Percentiles rank a stretch among this genome's conserved stretches.
phyloP scores from a whole-genome alignment of 805 yeast species.

The Grigorovia humatica region DNA sequence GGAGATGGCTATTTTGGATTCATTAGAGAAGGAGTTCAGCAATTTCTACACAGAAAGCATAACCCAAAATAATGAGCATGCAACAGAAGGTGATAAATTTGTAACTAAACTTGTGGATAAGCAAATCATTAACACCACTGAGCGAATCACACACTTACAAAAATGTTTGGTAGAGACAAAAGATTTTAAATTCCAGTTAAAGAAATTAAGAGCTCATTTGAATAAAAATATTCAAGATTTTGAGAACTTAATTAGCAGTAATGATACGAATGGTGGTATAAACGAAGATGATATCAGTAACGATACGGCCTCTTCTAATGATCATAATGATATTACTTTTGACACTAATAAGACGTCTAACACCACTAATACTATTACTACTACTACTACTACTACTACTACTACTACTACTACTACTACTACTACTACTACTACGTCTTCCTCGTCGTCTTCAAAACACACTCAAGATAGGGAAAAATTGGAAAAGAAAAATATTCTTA shows the following conservation, averaged over 20 bases:
- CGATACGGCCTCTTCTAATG: neutral
- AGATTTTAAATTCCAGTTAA: constrained; percentile 30
- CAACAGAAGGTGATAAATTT: neutral
- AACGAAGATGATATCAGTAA: constrained; percentile 2
- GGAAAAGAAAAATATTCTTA: constrained; percentile 15
- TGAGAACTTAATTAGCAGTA: constrained; percentile 3
- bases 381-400: no score
- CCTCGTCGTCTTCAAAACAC: neutral
- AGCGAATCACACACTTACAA: constrained; percentile 9
- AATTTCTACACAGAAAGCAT: constrained; percentile 12
- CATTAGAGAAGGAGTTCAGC: constrained; percentile 13
- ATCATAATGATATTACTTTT: neutral
- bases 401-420: constrained; percentile 1
- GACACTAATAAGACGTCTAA: neutral
- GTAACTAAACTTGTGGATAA: neutral
- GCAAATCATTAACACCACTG: neutral
- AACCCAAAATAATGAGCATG: constrained; percentile 1
- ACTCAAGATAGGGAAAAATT: constrained; percentile 8
- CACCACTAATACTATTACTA: constrained; percentile 4
- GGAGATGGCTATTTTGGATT: constrained; percentile 8
- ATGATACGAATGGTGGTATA: neutral
- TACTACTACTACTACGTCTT: no score
- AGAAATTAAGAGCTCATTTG: constrained; percentile 34
- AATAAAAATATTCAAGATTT: constrained; percentile 24
- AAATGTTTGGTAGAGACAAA: constrained; percentile 22